Percentiles rank a stretch among this genome's conserved stretches.
phyloP scores from a whole-genome alignment of 2,329 filamentous ascomycete genomes.

The Hypoxylon sp. region DNA sequence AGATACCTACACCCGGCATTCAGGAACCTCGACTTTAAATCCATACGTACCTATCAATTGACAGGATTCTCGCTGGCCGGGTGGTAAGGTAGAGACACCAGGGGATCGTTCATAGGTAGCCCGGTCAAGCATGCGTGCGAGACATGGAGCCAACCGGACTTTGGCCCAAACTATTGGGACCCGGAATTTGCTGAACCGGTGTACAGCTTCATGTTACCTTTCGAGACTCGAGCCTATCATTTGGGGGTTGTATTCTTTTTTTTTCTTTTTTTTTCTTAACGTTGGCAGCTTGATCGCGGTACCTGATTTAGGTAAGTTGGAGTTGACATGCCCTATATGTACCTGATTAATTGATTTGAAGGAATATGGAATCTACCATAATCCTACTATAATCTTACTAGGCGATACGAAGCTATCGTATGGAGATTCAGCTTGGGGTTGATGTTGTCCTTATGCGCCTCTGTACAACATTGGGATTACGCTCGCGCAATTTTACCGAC shows the following conservation, averaged over 20 bases:
- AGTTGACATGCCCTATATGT: too few relatives aligned
- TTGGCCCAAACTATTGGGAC: slow-evolving; percentile 37
- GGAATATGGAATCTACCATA: too few relatives aligned
- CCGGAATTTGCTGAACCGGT: slow-evolving; percentile 24
- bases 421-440: slow-evolving; percentile 1
- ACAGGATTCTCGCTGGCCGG: slow-evolving; percentile 19
- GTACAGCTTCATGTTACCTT: too few relatives aligned
- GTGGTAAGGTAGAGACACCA: slow-evolving; percentile 22
- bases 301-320: too few relatives aligned
- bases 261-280: too few relatives aligned
- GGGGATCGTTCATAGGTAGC: slow-evolving; percentile 27
- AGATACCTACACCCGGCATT: slow-evolving; percentile 33
- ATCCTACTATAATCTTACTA: too few relatives aligned
- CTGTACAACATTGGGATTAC: slow-evolving; percentile 24
- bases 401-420: slow-evolving; percentile 8
- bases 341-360: too few relatives aligned
- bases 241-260: too few relatives aligned
- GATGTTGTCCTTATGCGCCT: slow-evolving; percentile 2
- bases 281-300: too few relatives aligned
- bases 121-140: slow-evolving; percentile 34
- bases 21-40: slow-evolving; percentile 33
- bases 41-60: slow-evolving; percentile 14
- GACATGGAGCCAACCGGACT: slow-evolving; percentile 36
- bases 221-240: too few relatives aligned
- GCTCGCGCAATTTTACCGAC: slow-evolving; percentile 9